Base-by-base conservation (phyloP, 106 monocot genomes). In the Iris macrosiphon region DNA sequence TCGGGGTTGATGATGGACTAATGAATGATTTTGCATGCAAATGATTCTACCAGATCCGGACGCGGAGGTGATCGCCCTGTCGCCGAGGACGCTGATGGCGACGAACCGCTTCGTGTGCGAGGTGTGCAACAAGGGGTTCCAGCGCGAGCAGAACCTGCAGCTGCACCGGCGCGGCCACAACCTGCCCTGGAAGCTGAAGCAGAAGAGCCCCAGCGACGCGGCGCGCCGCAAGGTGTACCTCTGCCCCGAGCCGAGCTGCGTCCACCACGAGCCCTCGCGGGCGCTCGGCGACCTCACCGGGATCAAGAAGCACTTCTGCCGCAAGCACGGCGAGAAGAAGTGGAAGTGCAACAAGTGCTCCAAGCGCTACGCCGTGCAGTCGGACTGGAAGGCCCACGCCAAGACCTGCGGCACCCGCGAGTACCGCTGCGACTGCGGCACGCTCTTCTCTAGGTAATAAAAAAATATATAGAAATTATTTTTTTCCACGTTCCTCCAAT, bases 281-380 rank as follows among this genome's bases (percentile, higher is more conserved):
- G n/a, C n/a, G 3, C 84, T 90, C 45, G 91, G 91, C 19, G 91
- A 91, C 70, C 72, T 91, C 65, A 91, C 91, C 42, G 91, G 91
- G 6, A 85, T 90, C 59, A 90, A 90, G 80, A 90, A 90, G 70
- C 89, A 90, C 74, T 90, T 78, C 64, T 78, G 65, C 65, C 73
- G 89, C 5, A 90, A 90, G 61, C 89, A 90, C 66, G 89, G 89
- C 9, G 89, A 90, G 84, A 90, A 90, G 80, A 90, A 85, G 53
- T 90, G 89, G 89, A 90, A 90, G 69, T 90, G 89, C 62, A 84
- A 90, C 11, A 90, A 85, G 75, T 90, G 89, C 65, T 81, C 84
- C 20, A 90, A 90, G 69, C 77, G 84, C 18, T 90, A 90, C 62
- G 89, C 89, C 10, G 89, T 90, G 7, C 89, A 90, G 54, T 90